Conservation (phyloP, 1,284 basidiomycete genomes). For the Heterobasidion parviporum region DNA sequence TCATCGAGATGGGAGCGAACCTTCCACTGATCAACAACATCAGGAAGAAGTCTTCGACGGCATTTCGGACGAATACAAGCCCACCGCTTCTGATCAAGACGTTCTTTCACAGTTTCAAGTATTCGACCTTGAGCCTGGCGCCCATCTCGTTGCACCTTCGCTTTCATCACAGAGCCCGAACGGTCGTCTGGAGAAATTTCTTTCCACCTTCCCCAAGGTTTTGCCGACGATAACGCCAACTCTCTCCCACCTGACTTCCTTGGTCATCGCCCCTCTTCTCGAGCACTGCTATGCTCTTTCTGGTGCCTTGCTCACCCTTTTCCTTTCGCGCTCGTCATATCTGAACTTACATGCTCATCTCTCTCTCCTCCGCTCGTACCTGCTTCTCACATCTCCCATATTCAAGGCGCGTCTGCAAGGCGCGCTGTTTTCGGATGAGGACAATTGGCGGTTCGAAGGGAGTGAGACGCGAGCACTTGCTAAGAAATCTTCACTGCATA, state of each 20-base stretch:
- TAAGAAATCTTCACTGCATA: slow-evolving; percentile 13
- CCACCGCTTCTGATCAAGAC: background rate
- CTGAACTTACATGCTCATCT: slow-evolving; percentile 59
- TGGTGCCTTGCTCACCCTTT: slow-evolving; percentile 46
- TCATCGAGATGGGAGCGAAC: background rate
- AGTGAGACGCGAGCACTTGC: slow-evolving; percentile 16
- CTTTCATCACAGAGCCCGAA: slow-evolving; percentile 9
- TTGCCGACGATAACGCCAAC: slow-evolving; percentile 60
- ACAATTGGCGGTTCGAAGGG: slow-evolving; percentile 30
- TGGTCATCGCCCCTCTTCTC: slow-evolving; percentile 50
- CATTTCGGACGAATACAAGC: background rate
- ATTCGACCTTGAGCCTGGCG: slow-evolving; percentile 62
- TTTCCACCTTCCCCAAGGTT: slow-evolving; percentile 42
- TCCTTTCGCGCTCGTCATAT: slow-evolving; percentile 44
- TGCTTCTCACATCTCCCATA: slow-evolving; percentile 54
- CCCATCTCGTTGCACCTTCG: slow-evolving; percentile 20
- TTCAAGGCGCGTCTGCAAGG: slow-evolving; percentile 57
- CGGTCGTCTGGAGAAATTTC: slow-evolving; percentile 34
- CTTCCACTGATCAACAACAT: background rate
- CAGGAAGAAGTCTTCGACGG: background rate
- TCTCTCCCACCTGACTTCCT: slow-evolving; percentile 45
- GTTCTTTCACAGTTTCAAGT: slow-evolving; percentile 39
- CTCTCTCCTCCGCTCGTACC: slow-evolving; percentile 56
- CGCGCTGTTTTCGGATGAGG: slow-evolving; percentile 65
- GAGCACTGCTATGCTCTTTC: slow-evolving; percentile 53